These are phyloP conservation scores for Tetrahymena elliotti DNA, from an alignment of 73 alveolate species.

Conservation along the genomic window DNA sequence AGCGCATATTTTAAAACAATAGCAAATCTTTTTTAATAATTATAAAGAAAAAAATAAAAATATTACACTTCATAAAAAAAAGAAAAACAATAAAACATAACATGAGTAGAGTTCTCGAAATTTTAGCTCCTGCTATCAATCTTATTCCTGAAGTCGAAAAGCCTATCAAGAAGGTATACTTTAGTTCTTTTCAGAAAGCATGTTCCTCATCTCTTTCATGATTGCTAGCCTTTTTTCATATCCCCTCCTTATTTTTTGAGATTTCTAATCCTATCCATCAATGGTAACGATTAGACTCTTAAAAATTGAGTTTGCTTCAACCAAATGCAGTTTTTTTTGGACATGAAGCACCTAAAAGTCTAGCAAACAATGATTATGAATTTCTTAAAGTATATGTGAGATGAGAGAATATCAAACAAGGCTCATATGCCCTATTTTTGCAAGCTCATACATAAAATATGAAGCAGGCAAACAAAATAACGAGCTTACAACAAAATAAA, in stretches of 20 bases:
- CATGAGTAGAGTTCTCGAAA: background rate
- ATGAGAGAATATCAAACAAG: background rate
- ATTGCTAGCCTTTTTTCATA: background rate
- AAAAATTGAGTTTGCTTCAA: background rate
- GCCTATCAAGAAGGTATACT: background rate
- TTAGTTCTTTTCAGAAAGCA: background rate
- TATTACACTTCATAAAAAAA: background rate
- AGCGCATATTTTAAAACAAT: background rate
- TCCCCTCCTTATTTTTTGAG: background rate
- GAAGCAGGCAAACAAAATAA: background rate
- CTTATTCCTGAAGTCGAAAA: background rate
- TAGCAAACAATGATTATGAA: background rate
- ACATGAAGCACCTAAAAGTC: background rate
- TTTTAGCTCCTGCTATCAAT: background rate
- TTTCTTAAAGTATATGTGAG: background rate
- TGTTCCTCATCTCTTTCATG: background rate
- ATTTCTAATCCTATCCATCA: background rate
- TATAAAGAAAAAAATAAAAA: background rate
- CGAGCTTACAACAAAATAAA: background rate
- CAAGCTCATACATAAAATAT: background rate
- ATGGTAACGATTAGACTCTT: background rate
- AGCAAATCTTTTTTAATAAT: background rate
- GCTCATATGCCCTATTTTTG: background rate
- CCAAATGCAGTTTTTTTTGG: background rate
- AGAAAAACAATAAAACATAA: background rate